These are phyloP conservation scores for Penicillium herquei DNA, from an alignment of 495 filamentous ascomycete genomes.

Conservation along the genomic window DNA sequence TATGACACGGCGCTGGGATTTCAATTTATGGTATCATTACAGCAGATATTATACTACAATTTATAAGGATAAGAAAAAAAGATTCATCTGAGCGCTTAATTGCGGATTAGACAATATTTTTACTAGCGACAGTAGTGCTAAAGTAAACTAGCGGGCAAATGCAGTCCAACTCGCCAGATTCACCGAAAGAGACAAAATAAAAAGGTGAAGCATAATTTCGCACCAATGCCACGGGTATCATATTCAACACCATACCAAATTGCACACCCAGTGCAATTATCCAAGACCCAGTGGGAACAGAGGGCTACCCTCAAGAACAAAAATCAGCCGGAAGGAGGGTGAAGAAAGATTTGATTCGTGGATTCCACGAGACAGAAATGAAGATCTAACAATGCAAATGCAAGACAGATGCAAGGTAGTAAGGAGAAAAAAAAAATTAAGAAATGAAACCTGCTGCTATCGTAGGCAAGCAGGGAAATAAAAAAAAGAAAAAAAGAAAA, in stretches of 20 bases:
- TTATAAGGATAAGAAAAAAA: too few relatives aligned
- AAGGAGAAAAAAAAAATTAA: background rate
- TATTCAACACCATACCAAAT: conserved; percentile 22
- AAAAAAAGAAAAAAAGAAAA: conserved; percentile 19
- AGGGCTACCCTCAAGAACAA: conserved; percentile 5
- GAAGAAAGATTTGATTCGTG: background rate
- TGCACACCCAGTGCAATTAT: conserved; percentile 14
- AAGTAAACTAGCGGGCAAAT: conserved; percentile 6
- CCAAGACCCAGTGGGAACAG: conserved; percentile 17
- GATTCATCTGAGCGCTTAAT: conserved; percentile 8
- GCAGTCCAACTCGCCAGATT: conserved; percentile 4
- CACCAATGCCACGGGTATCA: conserved; percentile 30
- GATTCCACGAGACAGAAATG: conserved; percentile 3
- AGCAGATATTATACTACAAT: too few relatives aligned
- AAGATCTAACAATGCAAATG: conserved; percentile 10
- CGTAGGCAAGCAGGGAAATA: conserved; percentile 11
- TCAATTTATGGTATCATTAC: too few relatives aligned
- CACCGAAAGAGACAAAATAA: conserved; percentile 3
- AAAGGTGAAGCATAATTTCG: conserved; percentile 11
- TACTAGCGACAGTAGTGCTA: conserved; percentile 22
- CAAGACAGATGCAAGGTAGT: conserved; percentile 5
- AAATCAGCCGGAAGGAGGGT: conserved; percentile 3
- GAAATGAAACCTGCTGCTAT: conserved; percentile 4
- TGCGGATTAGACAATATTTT: conserved; percentile 27
- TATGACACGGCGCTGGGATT: too few relatives aligned